Percentiles rank a stretch among this genome's conserved stretches.
phyloP scores from a whole-genome alignment of 495 filamentous ascomycete species.

The Penicillium lagena region DNA sequence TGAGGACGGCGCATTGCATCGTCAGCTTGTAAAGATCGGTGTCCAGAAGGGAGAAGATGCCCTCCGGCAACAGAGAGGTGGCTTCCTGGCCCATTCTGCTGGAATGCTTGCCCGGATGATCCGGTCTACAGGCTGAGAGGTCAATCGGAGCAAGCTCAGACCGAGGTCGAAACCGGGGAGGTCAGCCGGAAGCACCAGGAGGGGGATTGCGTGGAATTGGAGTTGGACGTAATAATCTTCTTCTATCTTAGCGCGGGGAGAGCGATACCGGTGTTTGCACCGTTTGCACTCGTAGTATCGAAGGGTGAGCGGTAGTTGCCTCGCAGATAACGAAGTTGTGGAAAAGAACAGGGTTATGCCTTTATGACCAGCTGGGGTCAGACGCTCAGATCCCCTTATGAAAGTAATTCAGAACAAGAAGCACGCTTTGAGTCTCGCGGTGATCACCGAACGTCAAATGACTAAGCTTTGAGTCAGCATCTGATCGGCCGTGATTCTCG shows the following conservation, averaged over 20 bases:
- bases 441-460: too few relatives aligned
- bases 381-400: too few relatives aligned
- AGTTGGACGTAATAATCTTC: too few relatives aligned
- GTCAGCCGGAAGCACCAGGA: too few relatives aligned
- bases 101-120: neutral
- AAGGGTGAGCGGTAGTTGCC: neutral
- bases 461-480: too few relatives aligned
- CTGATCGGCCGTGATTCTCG: too few relatives aligned
- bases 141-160: neutral
- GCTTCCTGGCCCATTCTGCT: slow-evolving; percentile 24
- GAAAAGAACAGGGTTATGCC: too few relatives aligned
- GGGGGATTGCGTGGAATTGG: too few relatives aligned
- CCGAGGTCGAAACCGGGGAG: too few relatives aligned
- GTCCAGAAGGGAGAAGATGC: slow-evolving; percentile 86
- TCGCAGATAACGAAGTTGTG: neutral
- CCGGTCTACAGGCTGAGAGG: neutral
- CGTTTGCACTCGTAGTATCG: neutral
- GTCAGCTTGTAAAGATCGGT: slow-evolving; percentile 98
- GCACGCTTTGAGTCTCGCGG: too few relatives aligned
- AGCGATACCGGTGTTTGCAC: neutral
- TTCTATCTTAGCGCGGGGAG: neutral
- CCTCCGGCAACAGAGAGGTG: slow-evolving; percentile 44
- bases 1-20: slow-evolving; percentile 95
- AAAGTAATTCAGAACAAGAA: too few relatives aligned
- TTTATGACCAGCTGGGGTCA: too few relatives aligned